Percentiles rank a stretch among this genome's conserved stretches.
Evolutionary conservation across 257 asterid genomes (phyloP).

Genomic region (Solanum etuberosum): DNA sequence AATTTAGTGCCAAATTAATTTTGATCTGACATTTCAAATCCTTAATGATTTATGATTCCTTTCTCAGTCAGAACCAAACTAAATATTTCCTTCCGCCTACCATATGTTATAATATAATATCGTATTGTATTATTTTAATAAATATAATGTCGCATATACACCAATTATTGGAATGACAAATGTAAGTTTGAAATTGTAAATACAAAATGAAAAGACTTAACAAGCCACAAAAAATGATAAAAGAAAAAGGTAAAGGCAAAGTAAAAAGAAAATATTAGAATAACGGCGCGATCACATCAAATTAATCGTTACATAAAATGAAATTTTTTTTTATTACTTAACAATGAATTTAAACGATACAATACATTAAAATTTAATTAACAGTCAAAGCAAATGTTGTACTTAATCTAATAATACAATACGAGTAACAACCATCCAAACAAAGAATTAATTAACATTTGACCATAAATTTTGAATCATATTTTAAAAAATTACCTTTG

Average conservation of each 20-base stretch:
- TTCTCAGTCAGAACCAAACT: background rate
- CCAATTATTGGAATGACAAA: background rate
- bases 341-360: background rate
- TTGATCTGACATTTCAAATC: background rate
- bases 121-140: background rate
- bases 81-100: background rate
- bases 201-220: background rate
- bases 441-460: background rate
- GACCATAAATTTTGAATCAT: background rate
- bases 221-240: background rate
- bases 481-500: background rate
- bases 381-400: background rate
- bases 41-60: background rate
- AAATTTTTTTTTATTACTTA: background rate
- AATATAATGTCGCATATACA: background rate
- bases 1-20: background rate
- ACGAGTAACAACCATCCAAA: background rate
- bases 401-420: background rate
- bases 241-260: background rate
- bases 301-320: background rate
- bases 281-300: rapidly evolving
- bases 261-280: background rate
- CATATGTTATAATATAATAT: background rate
- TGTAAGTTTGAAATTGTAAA: too few relatives aligned
- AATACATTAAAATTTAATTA: background rate